Percentiles rank a stretch among this genome's conserved stretches.
These are phyloP conservation scores for Pyrenophora graminea DNA, from an alignment of 2,329 filamentous ascomycete genomes.

Conservation along the genomic window DNA sequence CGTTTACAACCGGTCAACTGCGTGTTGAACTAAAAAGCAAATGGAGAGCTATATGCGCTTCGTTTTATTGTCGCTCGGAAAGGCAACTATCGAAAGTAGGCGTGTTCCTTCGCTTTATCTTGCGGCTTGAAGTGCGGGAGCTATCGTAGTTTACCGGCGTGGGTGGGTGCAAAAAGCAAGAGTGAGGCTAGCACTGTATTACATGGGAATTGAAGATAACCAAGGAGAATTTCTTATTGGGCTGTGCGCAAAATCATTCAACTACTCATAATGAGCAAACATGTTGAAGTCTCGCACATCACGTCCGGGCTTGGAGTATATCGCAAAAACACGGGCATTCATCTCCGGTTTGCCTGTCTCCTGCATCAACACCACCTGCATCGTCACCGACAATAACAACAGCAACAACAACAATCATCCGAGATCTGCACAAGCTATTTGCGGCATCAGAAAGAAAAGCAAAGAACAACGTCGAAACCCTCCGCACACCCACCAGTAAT, in stretches of 20 bases:
- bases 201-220: too few relatives aligned
- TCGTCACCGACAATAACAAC: not conserved
- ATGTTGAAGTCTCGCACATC: too few relatives aligned
- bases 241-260: too few relatives aligned
- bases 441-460: not conserved
- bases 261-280: too few relatives aligned
- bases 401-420: not conserved
- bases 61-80: not conserved
- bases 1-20: not conserved
- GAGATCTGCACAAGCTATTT: not conserved
- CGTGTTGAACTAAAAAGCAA: slow-evolving; percentile 2
- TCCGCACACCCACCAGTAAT: not conserved
- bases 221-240: too few relatives aligned
- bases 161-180: not conserved
- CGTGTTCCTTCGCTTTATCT: slow-evolving; percentile 12
- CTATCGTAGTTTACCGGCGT: not conserved
- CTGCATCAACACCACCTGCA: too few relatives aligned
- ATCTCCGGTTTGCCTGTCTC: too few relatives aligned
- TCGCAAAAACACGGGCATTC: too few relatives aligned
- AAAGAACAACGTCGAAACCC: not conserved
- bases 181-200: too few relatives aligned
- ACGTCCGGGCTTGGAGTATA: too few relatives aligned
- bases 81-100: slow-evolving; percentile 12
- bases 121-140: not conserved
- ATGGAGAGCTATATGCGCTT: not conserved